Evolutionary conservation across 768 basidiomycete species (phyloP), one percentile per base, ranked within the genome.

Genomic region (Galerina marginata): DNA sequence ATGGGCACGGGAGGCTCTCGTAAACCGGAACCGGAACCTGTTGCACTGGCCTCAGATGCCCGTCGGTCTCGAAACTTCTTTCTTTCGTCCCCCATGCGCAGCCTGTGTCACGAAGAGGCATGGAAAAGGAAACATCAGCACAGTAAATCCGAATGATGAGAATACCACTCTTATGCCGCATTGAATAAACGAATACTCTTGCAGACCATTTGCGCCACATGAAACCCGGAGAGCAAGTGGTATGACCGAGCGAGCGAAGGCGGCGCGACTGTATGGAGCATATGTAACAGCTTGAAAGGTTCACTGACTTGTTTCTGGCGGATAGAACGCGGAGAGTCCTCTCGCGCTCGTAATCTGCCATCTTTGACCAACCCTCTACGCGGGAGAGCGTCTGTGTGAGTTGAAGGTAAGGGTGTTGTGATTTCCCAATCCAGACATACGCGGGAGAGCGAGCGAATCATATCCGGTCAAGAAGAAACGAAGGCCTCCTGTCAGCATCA

Each of bases 281-380:
- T 33, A 33, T 33, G 29, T 33, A 33, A 7, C 29, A 33, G 29
- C 2, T 33, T 20, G 20, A 50, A 23, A 23, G 14, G 9, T 12
- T 50, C 36, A 66, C 77, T 62, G 54, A 82, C 84, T 77, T 78
- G 65, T 86, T 86, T 58, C 86, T 77, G 36, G 78, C 77, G 2
- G 79, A 77, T 9, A 90, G 70, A 7, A 89, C 79, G 39, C 85
- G 74, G 42, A 86, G 67, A 2, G 85, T 87, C 25, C 84, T 75
- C 60, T 86, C 82, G 67, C 80, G 80, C 73, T 91, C 87, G 15
- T 75, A 66, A 11, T 82, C 75, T 2, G 86, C 81, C 77, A 90
- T 79, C 56, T 79, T 75, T 43, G 77, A 71, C 89, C 88, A 90
- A 65, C 90, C 88, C 29, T 80, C 79, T 58, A 90, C 87, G 38